phyloP scores from a whole-genome alignment of 2,329 filamentous ascomycete species.

The Trichophyton benhamiae region DNA sequence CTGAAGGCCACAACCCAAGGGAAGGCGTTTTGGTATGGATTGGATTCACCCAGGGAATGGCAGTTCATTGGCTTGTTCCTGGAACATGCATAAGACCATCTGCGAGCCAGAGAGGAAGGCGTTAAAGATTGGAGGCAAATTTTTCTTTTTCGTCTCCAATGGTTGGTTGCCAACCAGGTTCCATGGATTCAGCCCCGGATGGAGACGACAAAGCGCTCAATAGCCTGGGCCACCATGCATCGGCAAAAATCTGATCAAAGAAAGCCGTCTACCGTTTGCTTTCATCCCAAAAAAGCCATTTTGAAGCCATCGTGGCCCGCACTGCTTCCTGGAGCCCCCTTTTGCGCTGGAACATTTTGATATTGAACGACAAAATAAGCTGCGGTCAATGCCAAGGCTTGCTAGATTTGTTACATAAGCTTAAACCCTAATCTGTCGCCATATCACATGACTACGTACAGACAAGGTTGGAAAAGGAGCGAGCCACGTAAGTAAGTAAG shows the following conservation, averaged over 20 bases:
- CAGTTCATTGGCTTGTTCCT: neutral
- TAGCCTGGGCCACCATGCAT: neutral
- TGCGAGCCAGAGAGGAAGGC: neutral
- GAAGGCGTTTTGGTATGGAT: neutral
- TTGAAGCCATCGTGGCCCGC: neutral
- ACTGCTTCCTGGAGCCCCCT: neutral
- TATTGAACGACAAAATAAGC: neutral
- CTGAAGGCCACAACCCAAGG: neutral
- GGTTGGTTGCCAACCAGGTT: neutral
- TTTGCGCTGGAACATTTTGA: neutral
- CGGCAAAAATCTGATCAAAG: neutral
- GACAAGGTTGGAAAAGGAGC: neutral
- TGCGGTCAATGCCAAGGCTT: neutral
- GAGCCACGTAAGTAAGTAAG: neutral
- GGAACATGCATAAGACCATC: slow-evolving; percentile 2
- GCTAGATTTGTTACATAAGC: neutral
- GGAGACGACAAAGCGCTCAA: neutral
- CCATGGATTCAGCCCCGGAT: neutral
- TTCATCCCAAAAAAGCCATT: neutral
- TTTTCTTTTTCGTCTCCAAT: slow-evolving; percentile 3
- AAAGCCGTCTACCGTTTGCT: neutral
- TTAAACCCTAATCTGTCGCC: neutral
- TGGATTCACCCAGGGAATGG: neutral
- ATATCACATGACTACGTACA: neutral
- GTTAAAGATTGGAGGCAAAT: slow-evolving; percentile 1